These are phyloP conservation scores for Ganoderma sinense DNA, from an alignment of 1,284 basidiomycete genomes.

Conservation along the genomic window DNA sequence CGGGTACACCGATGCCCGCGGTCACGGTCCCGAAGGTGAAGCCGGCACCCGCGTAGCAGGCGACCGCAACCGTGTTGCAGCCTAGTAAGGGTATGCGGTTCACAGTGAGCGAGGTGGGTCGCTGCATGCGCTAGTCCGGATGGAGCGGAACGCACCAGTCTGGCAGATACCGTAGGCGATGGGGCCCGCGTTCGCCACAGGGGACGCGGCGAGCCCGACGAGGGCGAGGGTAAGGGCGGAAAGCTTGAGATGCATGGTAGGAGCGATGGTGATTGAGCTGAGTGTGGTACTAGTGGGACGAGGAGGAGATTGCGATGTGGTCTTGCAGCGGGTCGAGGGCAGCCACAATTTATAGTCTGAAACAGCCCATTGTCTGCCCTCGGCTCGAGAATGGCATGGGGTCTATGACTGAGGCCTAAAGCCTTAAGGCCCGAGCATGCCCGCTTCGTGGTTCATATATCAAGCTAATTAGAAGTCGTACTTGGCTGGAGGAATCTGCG, in stretches of 20 bases:
- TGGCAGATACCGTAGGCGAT: constrained; percentile 56
- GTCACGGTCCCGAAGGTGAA: constrained; percentile 58
- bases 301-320: no score
- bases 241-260: constrained; percentile 6
- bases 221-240: neutral
- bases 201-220: neutral
- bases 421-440: no score
- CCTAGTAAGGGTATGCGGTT: constrained; percentile 42
- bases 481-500: no score
- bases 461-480: no score
- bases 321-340: no score
- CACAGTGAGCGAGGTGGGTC: neutral
- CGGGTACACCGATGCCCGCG: constrained; percentile 48
- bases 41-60: constrained; percentile 63
- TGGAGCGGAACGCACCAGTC: constrained; percentile 45
- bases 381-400: no score
- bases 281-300: no score
- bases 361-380: no score
- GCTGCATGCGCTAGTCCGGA: neutral
- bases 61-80: constrained; percentile 57
- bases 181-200: constrained; percentile 43
- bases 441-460: no score
- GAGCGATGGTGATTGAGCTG: neutral
- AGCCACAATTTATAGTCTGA: no score
- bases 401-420: no score